Evolutionary conservation across 164 flowering plant genomes (phyloP), one percentile per base, ranked within the genome.

Genomic region (Warburgia ugandensis): DNA sequence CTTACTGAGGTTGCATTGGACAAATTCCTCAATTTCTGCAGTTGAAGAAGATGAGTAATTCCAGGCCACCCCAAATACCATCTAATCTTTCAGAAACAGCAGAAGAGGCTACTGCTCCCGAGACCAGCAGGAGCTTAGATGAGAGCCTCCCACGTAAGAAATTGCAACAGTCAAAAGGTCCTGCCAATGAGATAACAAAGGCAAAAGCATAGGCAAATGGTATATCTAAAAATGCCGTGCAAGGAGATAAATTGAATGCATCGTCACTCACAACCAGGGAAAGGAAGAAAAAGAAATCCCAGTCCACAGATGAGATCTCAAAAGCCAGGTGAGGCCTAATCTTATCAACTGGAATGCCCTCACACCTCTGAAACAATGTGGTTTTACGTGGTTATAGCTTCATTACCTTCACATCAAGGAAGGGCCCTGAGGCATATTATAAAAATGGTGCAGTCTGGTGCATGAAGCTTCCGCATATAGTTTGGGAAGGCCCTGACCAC

Each of bases 21-120:
- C 6, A 40, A 29, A 17, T 39, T 3, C 8, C 26, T 55, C 38
- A 33, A 22, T 16, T 55, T 39, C 50, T 64, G 50, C 79, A 89
- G 97, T 63, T 89, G 62, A 89, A 84, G 74, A 89, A 89, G 68
- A 68, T 76, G 75, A 84, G 95, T 79, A 89, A 89, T 60, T 35
- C 73, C 14, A 80, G 65, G 65, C 67, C 63, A 45, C 47, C 63
- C 11, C n/a, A 69, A 20, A 48, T 12, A 37, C 30, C 59, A 46
- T 44, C 77, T 42, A 76, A 68, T 25, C 54, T 61, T 29, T 12
- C 51, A 27, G 77, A 62, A 39, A 48, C 45, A 0, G 73, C 45
- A 36, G 86, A 78, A 42, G 63, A 68, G 58, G 64, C 27, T 30
- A 8, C 50, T 21, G 45, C 19, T 36, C 33, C 20, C 6, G 33